Percentiles rank a stretch among this genome's conserved stretches.
phyloP scores from a whole-genome alignment of 164 flowering plant species.

The Akebia trifoliata region DNA sequence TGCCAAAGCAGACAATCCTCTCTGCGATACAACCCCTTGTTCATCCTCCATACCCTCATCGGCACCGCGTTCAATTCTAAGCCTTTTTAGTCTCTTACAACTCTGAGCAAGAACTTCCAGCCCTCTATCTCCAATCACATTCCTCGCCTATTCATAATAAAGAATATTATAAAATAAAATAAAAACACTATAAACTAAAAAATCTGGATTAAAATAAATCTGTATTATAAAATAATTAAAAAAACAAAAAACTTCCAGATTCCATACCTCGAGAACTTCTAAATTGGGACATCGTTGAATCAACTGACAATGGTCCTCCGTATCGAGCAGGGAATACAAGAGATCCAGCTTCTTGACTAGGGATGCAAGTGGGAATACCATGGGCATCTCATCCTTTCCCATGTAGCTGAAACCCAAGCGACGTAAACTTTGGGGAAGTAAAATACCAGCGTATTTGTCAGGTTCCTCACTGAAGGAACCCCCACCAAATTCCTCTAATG shows the following conservation, averaged over 20 bases:
- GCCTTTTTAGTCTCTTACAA: constrained; percentile 64
- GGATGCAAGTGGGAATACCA: constrained; percentile 61
- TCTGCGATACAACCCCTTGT: constrained; percentile 79
- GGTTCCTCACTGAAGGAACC: constrained; percentile 59
- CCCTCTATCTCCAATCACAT: constrained; percentile 80
- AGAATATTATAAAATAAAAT: no score
- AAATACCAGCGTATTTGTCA: constrained; percentile 34
- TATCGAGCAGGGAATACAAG: constrained; percentile 69
- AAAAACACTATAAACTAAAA: neutral
- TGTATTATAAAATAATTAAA: neutral
- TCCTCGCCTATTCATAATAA: constrained; percentile 52
- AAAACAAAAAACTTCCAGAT: neutral
- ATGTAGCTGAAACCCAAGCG: constrained; percentile 65
- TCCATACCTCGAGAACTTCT: constrained; percentile 89
- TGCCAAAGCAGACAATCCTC: constrained; percentile 75
- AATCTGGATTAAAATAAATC: neutral
- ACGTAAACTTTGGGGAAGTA: constrained; percentile 55
- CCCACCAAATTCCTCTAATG: constrained; percentile 86
- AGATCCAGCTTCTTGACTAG: constrained; percentile 78
- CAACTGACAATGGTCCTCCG: constrained; percentile 73
- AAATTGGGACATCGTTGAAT: constrained; percentile 82
- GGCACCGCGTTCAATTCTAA: constrained; percentile 81
- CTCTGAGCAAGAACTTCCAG: constrained; percentile 51
- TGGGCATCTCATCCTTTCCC: constrained; percentile 56
- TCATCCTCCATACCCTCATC: constrained; percentile 94